Evolutionary conservation across 371 early-diverging fungal genomes (phyloP), one percentile per base, ranked within the genome.

Genomic region (Circinella minor): DNA sequence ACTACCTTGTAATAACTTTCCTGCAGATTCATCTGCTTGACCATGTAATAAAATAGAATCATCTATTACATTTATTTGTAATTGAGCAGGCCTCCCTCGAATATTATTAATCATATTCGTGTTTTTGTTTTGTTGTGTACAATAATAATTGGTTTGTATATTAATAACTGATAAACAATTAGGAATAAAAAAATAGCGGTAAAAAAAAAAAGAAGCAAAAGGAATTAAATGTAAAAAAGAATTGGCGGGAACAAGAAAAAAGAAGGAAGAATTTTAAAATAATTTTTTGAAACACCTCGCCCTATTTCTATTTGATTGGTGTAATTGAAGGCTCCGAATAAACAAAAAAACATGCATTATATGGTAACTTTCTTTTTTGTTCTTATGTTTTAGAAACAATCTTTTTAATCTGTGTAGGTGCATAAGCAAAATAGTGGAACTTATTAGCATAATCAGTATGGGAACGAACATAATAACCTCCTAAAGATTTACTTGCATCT

Each of bases 371-470:
- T 43, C 11, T 9, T 43, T 43, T 9, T 11, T 43, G 43, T 11
- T 43, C 6, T 43, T 43, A 43, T 11, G 27, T 43, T 1, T 43
- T 43, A 43, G 43, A 11, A 6, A 3, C 6, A 9, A 57, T 57
- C 57, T 57, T 57, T 57, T n/a, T 57, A 27, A 57, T 57, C 34
- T 18, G 34, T 5, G 57, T 57, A 34, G 57, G 57, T 34, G 65
- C 55, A 54, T 37, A 36, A 14, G 69, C 69, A 71, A 81, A 79
- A 51, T 75, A 82, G 60, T 82, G 83, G 57, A 82, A 82, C 55
- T 82, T 82, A 27, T 81, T 55, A 1, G 81, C 81, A 71, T 81
- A 83, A 66, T 83, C 81, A 4, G 81, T 81, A 61, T 84, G 84
- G 36, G 84, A 77, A 10, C 79, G 77, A 5, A 82, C 61, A 68